Conservation (phyloP, 331 rosid genomes). For the Arachis monticola region DNA sequence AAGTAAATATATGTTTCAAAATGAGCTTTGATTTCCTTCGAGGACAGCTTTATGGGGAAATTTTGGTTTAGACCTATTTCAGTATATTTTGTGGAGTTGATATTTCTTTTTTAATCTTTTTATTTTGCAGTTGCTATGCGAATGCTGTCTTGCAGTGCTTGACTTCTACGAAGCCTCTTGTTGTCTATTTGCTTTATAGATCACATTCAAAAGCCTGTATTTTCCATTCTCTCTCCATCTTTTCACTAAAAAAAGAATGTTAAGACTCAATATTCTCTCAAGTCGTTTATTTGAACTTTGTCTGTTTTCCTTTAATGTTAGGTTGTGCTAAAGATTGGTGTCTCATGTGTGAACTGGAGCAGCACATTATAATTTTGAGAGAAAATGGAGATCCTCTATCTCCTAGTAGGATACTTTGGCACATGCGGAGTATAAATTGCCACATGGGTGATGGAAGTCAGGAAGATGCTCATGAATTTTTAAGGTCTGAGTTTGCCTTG, state of each 20-base stretch:
- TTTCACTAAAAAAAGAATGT: slow-evolving; percentile 16
- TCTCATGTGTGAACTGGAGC: slow-evolving; percentile 89
- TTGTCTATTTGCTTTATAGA: slow-evolving; percentile 62
- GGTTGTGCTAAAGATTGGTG: slow-evolving; percentile 87
- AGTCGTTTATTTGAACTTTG: background rate
- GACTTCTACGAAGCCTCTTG: slow-evolving; percentile 85
- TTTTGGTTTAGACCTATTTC: slow-evolving; percentile 3
- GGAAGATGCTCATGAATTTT: slow-evolving; percentile 89
- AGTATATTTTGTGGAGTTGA: slow-evolving; percentile 1
- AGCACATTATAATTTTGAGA: slow-evolving; percentile 64
- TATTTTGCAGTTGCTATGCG: slow-evolving; percentile 83
- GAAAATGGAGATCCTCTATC: slow-evolving; percentile 79
- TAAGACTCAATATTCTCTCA: slow-evolving; percentile 34
- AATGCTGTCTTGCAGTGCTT: slow-evolving; percentile 91
- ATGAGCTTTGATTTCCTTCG: slow-evolving; percentile 16
- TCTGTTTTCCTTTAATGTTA: slow-evolving; percentile 40
- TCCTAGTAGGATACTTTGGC: slow-evolving; percentile 78
- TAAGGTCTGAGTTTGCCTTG: slow-evolving; percentile 54
- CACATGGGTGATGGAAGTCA: slow-evolving; percentile 90
- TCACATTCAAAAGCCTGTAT: slow-evolving; percentile 82
- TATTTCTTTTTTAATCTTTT: slow-evolving; percentile 16
- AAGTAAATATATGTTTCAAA: slow-evolving; percentile 2
- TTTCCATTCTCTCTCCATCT: slow-evolving; percentile 31
- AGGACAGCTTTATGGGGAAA: background rate
- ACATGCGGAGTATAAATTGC: slow-evolving; percentile 76